Evolutionary conservation across 345 rosid genomes (phyloP).

Genomic region (Bruguiera sexangula): DNA sequence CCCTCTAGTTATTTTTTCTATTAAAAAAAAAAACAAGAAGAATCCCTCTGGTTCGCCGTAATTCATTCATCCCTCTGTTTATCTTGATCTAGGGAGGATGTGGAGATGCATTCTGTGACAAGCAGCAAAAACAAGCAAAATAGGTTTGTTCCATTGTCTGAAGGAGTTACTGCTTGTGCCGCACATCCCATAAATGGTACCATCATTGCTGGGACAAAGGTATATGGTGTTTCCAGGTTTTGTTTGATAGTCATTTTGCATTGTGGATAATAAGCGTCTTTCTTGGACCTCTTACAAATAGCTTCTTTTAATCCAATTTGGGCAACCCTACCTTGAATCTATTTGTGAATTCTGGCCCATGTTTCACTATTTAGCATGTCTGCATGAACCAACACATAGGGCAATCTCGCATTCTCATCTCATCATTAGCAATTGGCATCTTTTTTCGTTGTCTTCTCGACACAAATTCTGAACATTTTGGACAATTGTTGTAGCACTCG

Average conservation of each 20-base stretch:
- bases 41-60: background rate
- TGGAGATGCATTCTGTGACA: conserved; percentile 19
- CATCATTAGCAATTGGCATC: background rate
- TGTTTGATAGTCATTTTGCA: background rate
- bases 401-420: background rate
- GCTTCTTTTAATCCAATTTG: background rate
- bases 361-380: background rate
- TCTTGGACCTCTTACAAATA: background rate
- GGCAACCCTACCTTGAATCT: background rate
- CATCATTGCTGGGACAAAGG: conserved; percentile 86
- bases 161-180: conserved; percentile 65
- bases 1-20: too few relatives aligned
- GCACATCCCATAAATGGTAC: conserved; percentile 71
- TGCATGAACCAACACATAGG: too few relatives aligned
- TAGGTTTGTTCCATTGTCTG: conserved; percentile 67
- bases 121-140: conserved; percentile 40
- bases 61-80: too few relatives aligned
- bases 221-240: conserved; percentile 24
- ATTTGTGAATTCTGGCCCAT: background rate
- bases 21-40: too few relatives aligned
- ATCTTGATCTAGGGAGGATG: conserved; percentile 40
- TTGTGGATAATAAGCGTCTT: background rate
- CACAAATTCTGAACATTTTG: background rate
- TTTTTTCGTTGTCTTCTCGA: background rate
- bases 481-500: conserved; percentile 47